These are phyloP conservation scores for Alternaria gansuensis DNA, from an alignment of 2,329 filamentous ascomycete species.

Conservation along the genomic window DNA sequence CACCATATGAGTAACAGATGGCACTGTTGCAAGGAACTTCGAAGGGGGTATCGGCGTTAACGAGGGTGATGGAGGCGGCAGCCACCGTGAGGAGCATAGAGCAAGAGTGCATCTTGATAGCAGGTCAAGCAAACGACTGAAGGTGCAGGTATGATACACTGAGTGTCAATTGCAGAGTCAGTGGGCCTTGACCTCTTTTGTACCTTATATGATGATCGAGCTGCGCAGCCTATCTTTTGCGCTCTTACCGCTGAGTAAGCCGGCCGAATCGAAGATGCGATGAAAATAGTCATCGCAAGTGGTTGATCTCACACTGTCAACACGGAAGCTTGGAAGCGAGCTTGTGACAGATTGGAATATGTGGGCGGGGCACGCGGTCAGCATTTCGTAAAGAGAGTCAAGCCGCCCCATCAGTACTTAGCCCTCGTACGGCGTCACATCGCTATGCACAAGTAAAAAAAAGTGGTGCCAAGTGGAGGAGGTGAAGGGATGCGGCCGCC, in stretches of 20 bases:
- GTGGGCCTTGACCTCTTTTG: constrained; percentile 35
- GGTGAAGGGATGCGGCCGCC: constrained; percentile 24
- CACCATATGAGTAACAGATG: constrained; percentile 51
- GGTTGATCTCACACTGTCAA: constrained; percentile 20
- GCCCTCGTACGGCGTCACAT: constrained; percentile 2
- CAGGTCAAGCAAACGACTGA: constrained; percentile 9
- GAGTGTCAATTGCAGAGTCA: constrained; percentile 12
- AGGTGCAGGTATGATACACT: constrained; percentile 8
- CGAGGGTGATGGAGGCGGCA: constrained; percentile 39
- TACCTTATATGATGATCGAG: constrained; percentile 17
- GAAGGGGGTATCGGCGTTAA: constrained; percentile 16
- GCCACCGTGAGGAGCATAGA: constrained; percentile 35
- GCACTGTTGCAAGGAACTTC: constrained; percentile 29
- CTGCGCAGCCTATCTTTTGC: constrained; percentile 23
- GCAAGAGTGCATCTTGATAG: constrained; percentile 36
- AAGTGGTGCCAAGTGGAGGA: constrained; percentile 17
- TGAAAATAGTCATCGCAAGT: constrained; percentile 32
- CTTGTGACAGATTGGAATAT: constrained; percentile 27
- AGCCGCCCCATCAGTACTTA: constrained; percentile 22
- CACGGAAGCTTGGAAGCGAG: constrained; percentile 29
- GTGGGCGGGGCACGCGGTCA: constrained; percentile 27
- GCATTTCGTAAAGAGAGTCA: constrained; percentile 22
- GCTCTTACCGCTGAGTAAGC: constrained; percentile 15
- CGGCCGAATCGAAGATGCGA: constrained; percentile 13
- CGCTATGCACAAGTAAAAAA: constrained; percentile 9